Evolutionary conservation across 2,329 filamentous ascomycete genomes (phyloP).

Genomic region (Paecilomyces fulvus): DNA sequence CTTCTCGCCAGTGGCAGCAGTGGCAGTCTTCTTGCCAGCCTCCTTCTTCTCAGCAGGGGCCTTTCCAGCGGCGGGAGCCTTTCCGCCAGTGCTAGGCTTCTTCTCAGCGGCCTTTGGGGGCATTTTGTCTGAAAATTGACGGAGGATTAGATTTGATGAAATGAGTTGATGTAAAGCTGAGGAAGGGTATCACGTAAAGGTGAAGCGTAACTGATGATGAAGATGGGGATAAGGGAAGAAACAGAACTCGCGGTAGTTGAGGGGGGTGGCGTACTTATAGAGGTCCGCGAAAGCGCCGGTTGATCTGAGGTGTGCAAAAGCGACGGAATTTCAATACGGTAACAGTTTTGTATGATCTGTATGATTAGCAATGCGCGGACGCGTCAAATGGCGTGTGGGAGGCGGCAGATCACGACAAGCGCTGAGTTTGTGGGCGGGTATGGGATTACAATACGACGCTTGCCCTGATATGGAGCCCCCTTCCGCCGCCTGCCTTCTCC

Average conservation of each 20-base stretch:
- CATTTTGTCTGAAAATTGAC: slow-evolving; percentile 57
- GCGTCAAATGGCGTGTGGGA: slow-evolving; percentile 10
- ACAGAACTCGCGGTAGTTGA: slow-evolving; percentile 29
- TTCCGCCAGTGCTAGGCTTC: slow-evolving; percentile 89
- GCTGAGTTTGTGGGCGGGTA: slow-evolving; percentile 16
- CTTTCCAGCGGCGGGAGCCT: slow-evolving; percentile 70
- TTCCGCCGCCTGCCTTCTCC: neutral
- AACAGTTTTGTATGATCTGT: slow-evolving; percentile 35
- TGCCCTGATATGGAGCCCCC: slow-evolving; percentile 18
- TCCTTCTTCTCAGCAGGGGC: slow-evolving; percentile 97
- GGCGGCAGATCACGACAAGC: slow-evolving; percentile 11
- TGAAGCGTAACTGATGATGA: slow-evolving; percentile 13
- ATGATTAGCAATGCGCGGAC: slow-evolving; percentile 30
- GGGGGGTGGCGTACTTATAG: slow-evolving; percentile 40
- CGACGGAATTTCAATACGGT: slow-evolving; percentile 41
- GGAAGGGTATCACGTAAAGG: slow-evolving; percentile 3
- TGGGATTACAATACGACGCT: slow-evolving; percentile 14
- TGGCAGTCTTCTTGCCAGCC: slow-evolving; percentile 93
- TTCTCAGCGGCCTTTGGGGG: slow-evolving; percentile 96
- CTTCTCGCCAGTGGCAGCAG: slow-evolving; percentile 88
- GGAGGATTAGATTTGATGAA: slow-evolving; percentile 6
- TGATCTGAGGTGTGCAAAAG: slow-evolving; percentile 38
- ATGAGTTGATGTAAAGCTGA: slow-evolving; percentile 11
- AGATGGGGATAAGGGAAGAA: slow-evolving; percentile 14
- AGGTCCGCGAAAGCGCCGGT: slow-evolving; percentile 29